A percentile compares a stretch with the other conserved stretches of the same genome.
phyloP scores from a whole-genome alignment of 140 eudicot species.

The Cichorium intybus region DNA sequence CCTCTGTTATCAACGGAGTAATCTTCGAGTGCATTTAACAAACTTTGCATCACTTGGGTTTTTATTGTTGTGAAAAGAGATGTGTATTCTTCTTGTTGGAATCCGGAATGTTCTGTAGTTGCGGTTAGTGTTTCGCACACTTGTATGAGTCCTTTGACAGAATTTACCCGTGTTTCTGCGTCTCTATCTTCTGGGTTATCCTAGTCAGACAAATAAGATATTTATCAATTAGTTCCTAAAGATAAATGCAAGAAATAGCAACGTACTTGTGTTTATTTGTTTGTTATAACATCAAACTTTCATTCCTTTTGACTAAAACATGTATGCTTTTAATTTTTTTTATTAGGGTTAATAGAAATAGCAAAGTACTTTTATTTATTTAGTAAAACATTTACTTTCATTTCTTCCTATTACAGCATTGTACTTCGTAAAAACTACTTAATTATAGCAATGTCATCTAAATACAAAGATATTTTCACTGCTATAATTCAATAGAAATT shows the following conservation, averaged over 20 bases:
- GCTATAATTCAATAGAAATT: too few relatives aligned
- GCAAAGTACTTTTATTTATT: not conserved
- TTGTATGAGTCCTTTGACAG: constrained; percentile 83
- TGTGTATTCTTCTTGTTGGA: constrained; percentile 33
- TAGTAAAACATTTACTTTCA: not conserved
- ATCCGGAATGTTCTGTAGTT: constrained; percentile 31
- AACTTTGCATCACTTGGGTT: constrained; percentile 73
- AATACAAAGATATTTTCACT: not conserved
- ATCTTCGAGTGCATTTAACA: constrained; percentile 82
- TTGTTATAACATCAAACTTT: not conserved
- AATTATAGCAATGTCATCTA: not conserved
- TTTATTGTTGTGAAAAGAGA: constrained; percentile 53
- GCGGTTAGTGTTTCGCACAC: constrained; percentile 76
- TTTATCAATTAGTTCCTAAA: not conserved
- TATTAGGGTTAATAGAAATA: not conserved
- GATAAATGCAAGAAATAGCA: not conserved
- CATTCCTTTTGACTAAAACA: too few relatives aligned
- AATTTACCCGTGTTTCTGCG: constrained; percentile 92
- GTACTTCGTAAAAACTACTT: too few relatives aligned
- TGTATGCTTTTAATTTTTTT: not conserved
- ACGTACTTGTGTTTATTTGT: not conserved
- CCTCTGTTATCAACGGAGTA: constrained; percentile 97
- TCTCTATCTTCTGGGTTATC: constrained; percentile 94
- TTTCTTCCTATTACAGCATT: not conserved
- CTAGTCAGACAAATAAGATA: constrained; percentile 35